These are phyloP conservation scores for Marasmius sp. DNA, from an alignment of 1,284 basidiomycete species.

Conservation along the genomic window DNA sequence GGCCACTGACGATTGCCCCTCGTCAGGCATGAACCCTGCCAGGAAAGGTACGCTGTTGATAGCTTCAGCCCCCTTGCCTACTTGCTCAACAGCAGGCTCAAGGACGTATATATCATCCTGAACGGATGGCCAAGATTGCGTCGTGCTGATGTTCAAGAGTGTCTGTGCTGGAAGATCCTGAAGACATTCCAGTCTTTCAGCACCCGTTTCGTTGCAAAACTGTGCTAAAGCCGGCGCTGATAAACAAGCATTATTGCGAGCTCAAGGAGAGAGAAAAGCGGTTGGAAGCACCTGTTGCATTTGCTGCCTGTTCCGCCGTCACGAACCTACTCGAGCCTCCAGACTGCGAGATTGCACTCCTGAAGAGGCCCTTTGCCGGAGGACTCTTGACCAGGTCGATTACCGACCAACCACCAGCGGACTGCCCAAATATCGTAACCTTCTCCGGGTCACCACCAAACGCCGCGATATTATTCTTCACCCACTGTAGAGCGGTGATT, in stretches of 20 bases:
- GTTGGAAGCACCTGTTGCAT: background rate
- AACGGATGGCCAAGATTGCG: slow-evolving; percentile 13
- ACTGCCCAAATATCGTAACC: slow-evolving; percentile 16
- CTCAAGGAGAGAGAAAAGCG: background rate
- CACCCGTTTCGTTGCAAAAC: slow-evolving; percentile 15
- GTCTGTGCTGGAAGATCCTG: slow-evolving; percentile 18
- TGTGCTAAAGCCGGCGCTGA: slow-evolving; percentile 12
- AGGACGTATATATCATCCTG: slow-evolving; percentile 15
- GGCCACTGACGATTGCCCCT: slow-evolving; percentile 19
- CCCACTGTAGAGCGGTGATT: slow-evolving; percentile 37
- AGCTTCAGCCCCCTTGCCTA: slow-evolving; percentile 12
- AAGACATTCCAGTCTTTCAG: slow-evolving; percentile 17
- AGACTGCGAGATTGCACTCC: slow-evolving; percentile 8
- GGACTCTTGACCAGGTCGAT: slow-evolving; percentile 13
- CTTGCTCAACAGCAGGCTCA: slow-evolving; percentile 13
- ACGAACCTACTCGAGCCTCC: slow-evolving; percentile 8
- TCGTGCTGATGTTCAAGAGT: slow-evolving; percentile 13
- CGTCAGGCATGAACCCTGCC: slow-evolving; percentile 21
- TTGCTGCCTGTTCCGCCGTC: background rate
- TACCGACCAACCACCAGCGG: slow-evolving; percentile 13
- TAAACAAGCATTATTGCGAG: background rate
- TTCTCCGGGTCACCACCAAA: slow-evolving; percentile 19
- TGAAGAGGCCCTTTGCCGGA: slow-evolving; percentile 10
- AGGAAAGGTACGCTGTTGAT: slow-evolving; percentile 19
- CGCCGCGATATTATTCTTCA: slow-evolving; percentile 27